Evolutionary conservation across 257 asterid species (phyloP), one percentile per base, ranked within the genome.

Genomic region (Rhazya stricta): DNA sequence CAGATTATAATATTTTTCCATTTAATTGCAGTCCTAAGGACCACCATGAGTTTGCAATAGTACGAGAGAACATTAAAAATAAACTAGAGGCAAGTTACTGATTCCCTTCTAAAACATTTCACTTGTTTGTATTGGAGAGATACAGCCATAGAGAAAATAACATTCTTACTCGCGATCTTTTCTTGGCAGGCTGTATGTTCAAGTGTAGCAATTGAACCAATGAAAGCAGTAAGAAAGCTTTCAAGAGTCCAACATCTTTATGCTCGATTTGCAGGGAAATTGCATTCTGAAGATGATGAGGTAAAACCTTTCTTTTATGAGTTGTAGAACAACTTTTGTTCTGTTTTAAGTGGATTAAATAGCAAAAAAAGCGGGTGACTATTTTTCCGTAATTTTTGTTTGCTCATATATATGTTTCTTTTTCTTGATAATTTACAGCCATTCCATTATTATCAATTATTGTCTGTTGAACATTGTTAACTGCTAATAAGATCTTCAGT

Each of bases 191-290:
- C 83, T 46, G 80, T 89, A 25, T 95, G 98, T 81, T 80, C 91
- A 75, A 81, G 82, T 78, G 88, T 91, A 41, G 37, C 75, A 67
- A 81, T 88, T 77, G 87, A 91, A 73, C 99, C 98, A 54, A 82
- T 86, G 88, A 95, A 95, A 88, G 88, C 90, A 70, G 79, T 95
- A 45, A 83, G 97, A 43, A 95, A 92, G 79, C 97, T 92, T 57
- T 80, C 91, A 30, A 89, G 97, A 65, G 88, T 92, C 70, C 99
- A 92, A 76, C 99, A 95, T 86, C 99, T 95, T 79, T 95, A 95
- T 72, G 94, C 96, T 78, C 90, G 84, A 79, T 81, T 95, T 77
- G 80, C 88, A 3, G 97, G 96, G 67, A 88, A 79, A 57, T 80
- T 95, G 81, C 81, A 76, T 67, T 85, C 78, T 79, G 98, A 88